Base-by-base conservation (phyloP, 805 yeast species). In the Tetrapisispora arboricola region DNA sequence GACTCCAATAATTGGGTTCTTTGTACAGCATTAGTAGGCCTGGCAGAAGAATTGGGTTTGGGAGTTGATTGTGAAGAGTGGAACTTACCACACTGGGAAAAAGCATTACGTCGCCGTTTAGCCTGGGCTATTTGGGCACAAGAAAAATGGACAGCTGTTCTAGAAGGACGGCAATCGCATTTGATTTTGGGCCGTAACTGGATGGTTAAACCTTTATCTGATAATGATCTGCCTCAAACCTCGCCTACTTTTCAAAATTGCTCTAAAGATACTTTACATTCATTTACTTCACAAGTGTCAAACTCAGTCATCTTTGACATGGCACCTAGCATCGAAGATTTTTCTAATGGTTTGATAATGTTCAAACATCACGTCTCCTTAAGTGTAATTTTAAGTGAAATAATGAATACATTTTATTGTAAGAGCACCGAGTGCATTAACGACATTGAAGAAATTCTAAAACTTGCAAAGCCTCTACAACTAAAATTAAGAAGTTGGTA, bases 41-140 rank as follows among this genome's bases (percentile, higher is more conserved):
- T 88, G 16, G 80, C 96, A 0, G 96, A 90, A 60, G 95, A 90
- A 50, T 66, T 90, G 15, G 96, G 97, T 0, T 66, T 90, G 10
- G 95, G 95, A 0, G 68, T 85, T n/a, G 90, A 88, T 55, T 88
- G 96, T 53, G 78, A 81, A 43, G 75, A 73, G 48, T 90, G 98
- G 98, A 79, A 83, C 53, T 64, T 90, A 27, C 97, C 97, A 0
- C 80, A 81, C 51, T 92, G 97, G 97, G 98, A 90, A 56, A 70
- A 94, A 38, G 94, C 94, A 6, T 64, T 90, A 37, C 70, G 98
- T 39, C 75, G 85, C 50, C 69, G 97, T 44, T 63, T 90, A 37
- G 95, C 96, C 1, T 90, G 98, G 97, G 96, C 96, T 0, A 92
- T 87, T 1, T 90, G 77, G 69, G 68, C 83, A 39, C 94, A 87